Conservation (phyloP, 495 filamentous ascomycete species). For the Jackrogersella minutella region DNA sequence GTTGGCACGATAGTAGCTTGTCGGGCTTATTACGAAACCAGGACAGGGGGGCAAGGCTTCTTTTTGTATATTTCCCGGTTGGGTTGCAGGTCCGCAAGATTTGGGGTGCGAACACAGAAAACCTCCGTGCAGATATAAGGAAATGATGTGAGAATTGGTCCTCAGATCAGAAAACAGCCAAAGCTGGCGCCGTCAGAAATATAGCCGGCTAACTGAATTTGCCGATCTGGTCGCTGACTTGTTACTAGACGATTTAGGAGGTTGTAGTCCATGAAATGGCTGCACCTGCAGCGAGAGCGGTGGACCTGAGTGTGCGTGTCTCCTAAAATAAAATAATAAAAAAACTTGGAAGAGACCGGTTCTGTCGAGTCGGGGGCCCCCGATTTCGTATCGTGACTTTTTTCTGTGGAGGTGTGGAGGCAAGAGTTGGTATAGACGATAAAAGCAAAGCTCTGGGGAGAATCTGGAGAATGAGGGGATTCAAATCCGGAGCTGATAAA, state of each 20-base stretch:
- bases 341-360: constrained; percentile 16
- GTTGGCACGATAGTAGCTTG: constrained; percentile 5
- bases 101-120: constrained; percentile 13
- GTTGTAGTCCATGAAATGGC: constrained; percentile 12
- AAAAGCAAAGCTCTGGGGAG: neutral
- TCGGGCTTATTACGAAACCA: constrained; percentile 19
- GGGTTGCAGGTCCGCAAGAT: constrained; percentile 14
- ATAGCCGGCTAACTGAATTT: constrained; percentile 37
- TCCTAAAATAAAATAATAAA: constrained; percentile 5
- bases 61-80: constrained; percentile 35
- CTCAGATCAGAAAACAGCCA: constrained; percentile 11
- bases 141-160: constrained; percentile 27
- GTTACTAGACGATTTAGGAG: constrained; percentile 15
- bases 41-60: constrained; percentile 3
- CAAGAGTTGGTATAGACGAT: constrained; percentile 14
- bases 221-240: constrained; percentile 21
- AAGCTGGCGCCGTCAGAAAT: constrained; percentile 27
- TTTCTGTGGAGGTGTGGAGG: constrained; percentile 17
- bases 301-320: constrained; percentile 21
- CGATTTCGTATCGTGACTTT: constrained; percentile 30
- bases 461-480: neutral
- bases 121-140: constrained; percentile 29
- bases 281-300: too few relatives aligned
- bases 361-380: constrained; percentile 20
- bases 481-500: constrained; percentile 23